phyloP scores from a whole-genome alignment of 768 basidiomycete genomes.

The Gloeopeniophorella convolvens region DNA sequence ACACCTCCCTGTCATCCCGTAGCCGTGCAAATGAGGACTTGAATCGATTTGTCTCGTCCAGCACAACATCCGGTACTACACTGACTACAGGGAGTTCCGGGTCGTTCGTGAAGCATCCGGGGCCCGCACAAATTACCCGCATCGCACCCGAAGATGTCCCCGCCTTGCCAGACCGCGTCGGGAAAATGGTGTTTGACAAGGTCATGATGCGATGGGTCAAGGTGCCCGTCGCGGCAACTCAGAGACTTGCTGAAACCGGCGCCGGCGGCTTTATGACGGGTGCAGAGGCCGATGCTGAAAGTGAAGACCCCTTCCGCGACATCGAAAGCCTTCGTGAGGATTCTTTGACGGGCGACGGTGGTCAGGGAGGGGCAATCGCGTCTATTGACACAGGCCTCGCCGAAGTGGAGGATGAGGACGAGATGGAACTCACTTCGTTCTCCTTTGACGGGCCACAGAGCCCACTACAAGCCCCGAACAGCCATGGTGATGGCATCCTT shows the following conservation, averaged over 20 bases:
- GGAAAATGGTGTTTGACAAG: conserved; percentile 84
- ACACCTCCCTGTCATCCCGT: conserved; percentile 48
- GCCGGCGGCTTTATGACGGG: conserved; percentile 27
- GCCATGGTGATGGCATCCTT: conserved; percentile 42
- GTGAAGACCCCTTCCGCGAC: conserved; percentile 88
- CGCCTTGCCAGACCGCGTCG: conserved; percentile 66
- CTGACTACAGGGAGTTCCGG: conserved; percentile 64
- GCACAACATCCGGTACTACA: conserved; percentile 73
- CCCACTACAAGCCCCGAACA: conserved; percentile 26
- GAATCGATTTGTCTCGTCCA: conserved; percentile 85
- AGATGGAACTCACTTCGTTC: conserved; percentile 63
- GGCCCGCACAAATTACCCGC: conserved; percentile 69
- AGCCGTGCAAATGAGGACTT: conserved; percentile 60
- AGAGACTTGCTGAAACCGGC: conserved; percentile 23
- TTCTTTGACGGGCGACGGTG: conserved; percentile 18
- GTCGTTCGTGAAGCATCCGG: conserved; percentile 81
- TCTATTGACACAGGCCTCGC: conserved; percentile 32
- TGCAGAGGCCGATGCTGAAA: conserved; percentile 41
- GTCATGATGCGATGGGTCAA: conserved; percentile 83
- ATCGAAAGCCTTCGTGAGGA: conserved; percentile 75
- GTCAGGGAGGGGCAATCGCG: conserved; percentile 8
- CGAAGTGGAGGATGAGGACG: conserved; percentile 56
- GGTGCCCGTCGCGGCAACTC: conserved; percentile 36
- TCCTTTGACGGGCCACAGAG: conserved; percentile 58
- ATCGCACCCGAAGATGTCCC: conserved; percentile 79